phyloP scores from a whole-genome alignment of 2,329 filamentous ascomycete genomes.

The Chaetomiaceae sp. region DNA sequence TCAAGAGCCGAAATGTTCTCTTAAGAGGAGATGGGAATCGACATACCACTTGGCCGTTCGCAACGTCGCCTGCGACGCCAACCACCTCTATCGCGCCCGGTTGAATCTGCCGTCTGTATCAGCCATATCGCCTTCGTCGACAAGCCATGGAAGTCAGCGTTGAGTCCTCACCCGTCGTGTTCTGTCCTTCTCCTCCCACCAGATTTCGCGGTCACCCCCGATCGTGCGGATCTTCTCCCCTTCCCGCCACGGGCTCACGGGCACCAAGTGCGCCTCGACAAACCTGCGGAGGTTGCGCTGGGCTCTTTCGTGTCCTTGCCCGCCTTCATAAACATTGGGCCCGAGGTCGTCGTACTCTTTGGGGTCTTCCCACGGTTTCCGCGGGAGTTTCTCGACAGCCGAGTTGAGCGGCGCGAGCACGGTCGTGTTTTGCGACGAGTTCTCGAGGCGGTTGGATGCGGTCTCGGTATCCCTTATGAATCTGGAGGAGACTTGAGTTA shows the following conservation, averaged over 20 bases:
- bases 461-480: constrained; percentile 70
- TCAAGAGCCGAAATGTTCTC: too few relatives aligned
- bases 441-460: constrained; percentile 64
- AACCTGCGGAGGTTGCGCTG: constrained; percentile 72
- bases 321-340: constrained; percentile 68
- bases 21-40: too few relatives aligned
- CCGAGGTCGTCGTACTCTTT: constrained; percentile 66
- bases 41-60: constrained; percentile 76
- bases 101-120: constrained; percentile 53
- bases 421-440: constrained; percentile 65
- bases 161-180: constrained; percentile 51
- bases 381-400: constrained; percentile 69
- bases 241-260: constrained; percentile 69
- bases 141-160: not conserved
- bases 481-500: constrained; percentile 13
- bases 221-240: constrained; percentile 61
- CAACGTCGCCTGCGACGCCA: constrained; percentile 66
- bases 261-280: constrained; percentile 79
- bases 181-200: constrained; percentile 73
- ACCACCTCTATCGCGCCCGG: constrained; percentile 76
- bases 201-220: constrained; percentile 62
- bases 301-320: constrained; percentile 70
- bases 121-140: constrained; percentile 3
- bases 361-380: constrained; percentile 82
- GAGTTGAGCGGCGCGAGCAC: constrained; percentile 84